phyloP scores from a whole-genome alignment of 2,329 filamentous ascomycete genomes.

The Endoconidiophora laricicola region DNA sequence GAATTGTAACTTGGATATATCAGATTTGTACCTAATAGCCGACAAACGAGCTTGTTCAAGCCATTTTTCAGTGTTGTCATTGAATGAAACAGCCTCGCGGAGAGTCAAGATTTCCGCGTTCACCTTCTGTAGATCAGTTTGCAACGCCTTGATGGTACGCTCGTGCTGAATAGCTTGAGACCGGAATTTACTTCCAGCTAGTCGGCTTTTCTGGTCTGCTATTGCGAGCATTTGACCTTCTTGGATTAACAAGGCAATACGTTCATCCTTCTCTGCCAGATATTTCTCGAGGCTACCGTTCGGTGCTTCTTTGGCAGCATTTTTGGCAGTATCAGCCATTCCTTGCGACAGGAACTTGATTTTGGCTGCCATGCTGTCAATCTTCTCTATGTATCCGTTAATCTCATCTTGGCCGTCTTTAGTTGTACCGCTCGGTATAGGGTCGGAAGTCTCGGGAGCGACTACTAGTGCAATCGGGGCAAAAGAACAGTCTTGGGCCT shows the following conservation, averaged over 20 bases:
- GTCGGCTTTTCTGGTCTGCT: constrained; percentile 69
- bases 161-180: constrained; percentile 49
- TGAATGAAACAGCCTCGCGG: not conserved
- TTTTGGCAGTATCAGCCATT: constrained; percentile 58
- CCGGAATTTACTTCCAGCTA: constrained; percentile 67
- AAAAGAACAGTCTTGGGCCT: not conserved
- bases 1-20: constrained; percentile 40
- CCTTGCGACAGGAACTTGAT: constrained; percentile 74
- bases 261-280: constrained; percentile 76
- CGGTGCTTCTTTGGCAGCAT: constrained; percentile 43
- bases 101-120: constrained; percentile 16
- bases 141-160: constrained; percentile 43
- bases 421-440: not conserved
- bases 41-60: constrained; percentile 15
- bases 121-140: constrained; percentile 21
- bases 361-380: constrained; percentile 84
- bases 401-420: constrained; percentile 69
- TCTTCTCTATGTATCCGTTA: constrained; percentile 55
- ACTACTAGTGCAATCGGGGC: not conserved
- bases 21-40: constrained; percentile 18
- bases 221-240: constrained; percentile 82
- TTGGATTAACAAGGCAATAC: constrained; percentile 76
- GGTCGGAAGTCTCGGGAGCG: not conserved
- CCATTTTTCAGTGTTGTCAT: constrained; percentile 35
- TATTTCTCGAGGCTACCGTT: constrained; percentile 57